These are phyloP conservation scores for Spizellomyces sp. DNA, from an alignment of 192 early-diverging fungal genomes.

Conservation along the genomic window DNA sequence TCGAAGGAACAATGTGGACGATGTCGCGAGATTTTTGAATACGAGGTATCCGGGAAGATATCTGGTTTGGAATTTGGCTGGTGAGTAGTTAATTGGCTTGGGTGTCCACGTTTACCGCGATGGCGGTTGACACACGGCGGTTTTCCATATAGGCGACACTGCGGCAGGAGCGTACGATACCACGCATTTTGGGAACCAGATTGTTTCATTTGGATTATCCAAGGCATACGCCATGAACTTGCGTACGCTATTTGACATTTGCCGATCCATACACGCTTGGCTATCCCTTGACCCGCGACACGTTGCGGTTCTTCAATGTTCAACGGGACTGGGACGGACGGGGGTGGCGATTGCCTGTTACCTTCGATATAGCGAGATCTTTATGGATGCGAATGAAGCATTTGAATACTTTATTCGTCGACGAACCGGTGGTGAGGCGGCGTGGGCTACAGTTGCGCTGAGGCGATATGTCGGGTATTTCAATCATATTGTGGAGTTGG, in stretches of 20 bases:
- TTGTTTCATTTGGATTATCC: constrained; percentile 48
- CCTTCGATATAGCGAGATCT: constrained; percentile 45
- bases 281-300: constrained; percentile 45
- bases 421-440: constrained; percentile 32
- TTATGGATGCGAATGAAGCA: constrained; percentile 50
- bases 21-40: constrained; percentile 54
- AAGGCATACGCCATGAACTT: constrained; percentile 55
- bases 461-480: constrained; percentile 59
- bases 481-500: constrained; percentile 50
- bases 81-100: constrained; percentile 17
- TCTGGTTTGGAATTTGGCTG: constrained; percentile 62
- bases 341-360: constrained; percentile 53
- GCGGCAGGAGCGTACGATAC: constrained; percentile 53
- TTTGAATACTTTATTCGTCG: constrained; percentile 53
- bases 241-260: constrained; percentile 53
- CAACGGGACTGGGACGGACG: constrained; percentile 50
- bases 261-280: constrained; percentile 59
- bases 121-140: background rate
- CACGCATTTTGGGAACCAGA: constrained; percentile 47
- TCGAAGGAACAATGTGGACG: constrained; percentile 50
- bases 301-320: constrained; percentile 59
- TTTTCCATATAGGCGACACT: constrained; percentile 44
- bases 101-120: background rate
- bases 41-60: constrained; percentile 48
- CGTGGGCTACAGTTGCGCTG: constrained; percentile 46